Base-by-base conservation (phyloP, 2,329 filamentous ascomycete species). In the Tolypocladium capitatum region DNA sequence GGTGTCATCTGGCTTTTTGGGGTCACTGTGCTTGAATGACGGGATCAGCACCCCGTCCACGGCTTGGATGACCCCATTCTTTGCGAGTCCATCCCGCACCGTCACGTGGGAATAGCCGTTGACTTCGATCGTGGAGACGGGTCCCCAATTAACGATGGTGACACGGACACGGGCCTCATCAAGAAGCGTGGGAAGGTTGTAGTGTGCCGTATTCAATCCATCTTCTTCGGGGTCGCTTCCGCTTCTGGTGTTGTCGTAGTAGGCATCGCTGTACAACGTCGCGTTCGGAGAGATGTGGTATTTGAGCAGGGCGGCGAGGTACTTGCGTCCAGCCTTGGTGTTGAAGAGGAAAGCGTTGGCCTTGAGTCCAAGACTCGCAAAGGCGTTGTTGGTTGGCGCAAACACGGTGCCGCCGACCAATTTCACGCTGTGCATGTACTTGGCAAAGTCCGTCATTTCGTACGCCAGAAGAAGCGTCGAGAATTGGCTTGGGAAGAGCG, bases 331-430 rank as follows among this genome's bases (percentile, higher is more conserved):
- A 46, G 73, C 76, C 28, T 77, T 71, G 49, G 83, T 86, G 63
- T 75, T 76, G 74, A 96, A 96, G 4, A 96, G 72, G 73, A 94
- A 96, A 21, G 81, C 85, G 60, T 91, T 94, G 57, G 83, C 78
- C 48, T 63, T 72, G 1, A 78, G 74, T 0, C 88, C 87, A 1
- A 96, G 80, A 54, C 78, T 78, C 56, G 75, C 61, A 69, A 91
- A 95, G n/a, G 89, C 90, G 5, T 66, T 68, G 72, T 96, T 95
- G 42, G 76, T 79, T 0, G 90, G 89, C 0, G 84, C 85, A 58
- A 95, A 94, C 51, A 92, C 61, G 3, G 89, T 95, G 35, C 80
- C 80, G 33, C 87, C 87, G 2, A 70, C 64, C 33, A 68, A 68
- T 18, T 63, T 57, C 54, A 74, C 69, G 55, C 76, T 70, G 47